These are phyloP conservation scores for Pterocarpus santalinus DNA, from an alignment of 306 rosid genomes.

Conservation along the genomic window DNA sequence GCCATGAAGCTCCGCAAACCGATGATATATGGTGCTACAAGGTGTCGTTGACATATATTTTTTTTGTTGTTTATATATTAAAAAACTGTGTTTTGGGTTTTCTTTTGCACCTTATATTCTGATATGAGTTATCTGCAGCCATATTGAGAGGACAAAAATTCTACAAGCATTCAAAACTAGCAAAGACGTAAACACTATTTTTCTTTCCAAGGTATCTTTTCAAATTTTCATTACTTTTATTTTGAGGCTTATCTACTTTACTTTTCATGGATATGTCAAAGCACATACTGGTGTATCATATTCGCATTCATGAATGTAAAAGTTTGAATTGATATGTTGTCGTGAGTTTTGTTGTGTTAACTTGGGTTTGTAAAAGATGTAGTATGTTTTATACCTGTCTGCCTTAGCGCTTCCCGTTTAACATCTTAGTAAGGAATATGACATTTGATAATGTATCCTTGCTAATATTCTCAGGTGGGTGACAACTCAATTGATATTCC, in stretches of 20 bases:
- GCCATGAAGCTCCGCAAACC: constrained; percentile 99
- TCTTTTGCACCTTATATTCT: constrained; percentile 40
- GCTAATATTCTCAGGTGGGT: constrained; percentile 69
- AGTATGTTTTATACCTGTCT: constrained; percentile 15
- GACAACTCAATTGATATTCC: constrained; percentile 98
- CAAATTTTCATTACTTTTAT: constrained; percentile 22
- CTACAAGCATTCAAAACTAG: constrained; percentile 97
- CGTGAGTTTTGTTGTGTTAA: constrained; percentile 34
- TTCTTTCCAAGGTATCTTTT: constrained; percentile 88
- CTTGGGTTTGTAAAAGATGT: background rate
- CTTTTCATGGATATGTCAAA: constrained; percentile 26
- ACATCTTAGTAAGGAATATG: constrained; percentile 24
- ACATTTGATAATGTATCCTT: constrained; percentile 18
- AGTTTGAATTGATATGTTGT: constrained; percentile 8
- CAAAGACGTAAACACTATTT: constrained; percentile 86
- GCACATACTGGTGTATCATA: constrained; percentile 9
- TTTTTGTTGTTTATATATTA: background rate
- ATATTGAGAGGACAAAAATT: constrained; percentile 95
- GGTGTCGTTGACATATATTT: constrained; percentile 57
- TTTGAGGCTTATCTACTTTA: constrained; percentile 34
- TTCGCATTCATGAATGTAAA: constrained; percentile 5
- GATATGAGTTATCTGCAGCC: constrained; percentile 60
- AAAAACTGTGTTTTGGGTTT: constrained; percentile 31
- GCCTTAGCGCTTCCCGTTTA: constrained; percentile 39
- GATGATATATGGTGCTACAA: constrained; percentile 98